Conservation (phyloP, 2,329 filamentous ascomycete genomes). For the Diaporthe citriasiana region DNA sequence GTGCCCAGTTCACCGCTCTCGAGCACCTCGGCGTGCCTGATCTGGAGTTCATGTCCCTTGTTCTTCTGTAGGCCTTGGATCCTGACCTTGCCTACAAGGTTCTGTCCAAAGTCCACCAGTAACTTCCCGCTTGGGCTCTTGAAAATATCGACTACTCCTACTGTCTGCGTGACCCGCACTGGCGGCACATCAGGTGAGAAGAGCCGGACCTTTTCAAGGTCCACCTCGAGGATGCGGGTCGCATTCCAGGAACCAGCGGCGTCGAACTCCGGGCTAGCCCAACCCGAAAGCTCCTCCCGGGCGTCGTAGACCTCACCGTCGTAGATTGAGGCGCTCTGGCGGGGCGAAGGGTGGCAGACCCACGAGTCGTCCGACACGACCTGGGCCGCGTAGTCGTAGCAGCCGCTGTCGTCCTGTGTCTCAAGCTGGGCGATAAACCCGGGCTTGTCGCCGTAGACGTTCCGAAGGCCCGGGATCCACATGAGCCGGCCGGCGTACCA, state of each 20-base stretch:
- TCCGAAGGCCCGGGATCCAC: slow-evolving; percentile 47
- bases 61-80: slow-evolving; percentile 55
- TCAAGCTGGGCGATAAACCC: slow-evolving; percentile 50
- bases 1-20: slow-evolving; percentile 61
- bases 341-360: slow-evolving; percentile 44
- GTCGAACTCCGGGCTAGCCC: slow-evolving; percentile 30
- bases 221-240: slow-evolving; percentile 43
- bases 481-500: slow-evolving; percentile 63
- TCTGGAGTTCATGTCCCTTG: slow-evolving; percentile 56
- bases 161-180: slow-evolving; percentile 48
- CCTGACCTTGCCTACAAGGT: slow-evolving; percentile 65
- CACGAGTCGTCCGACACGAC: slow-evolving; percentile 52
- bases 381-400: slow-evolving; percentile 38
- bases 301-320: slow-evolving; percentile 52
- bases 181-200: slow-evolving; percentile 52
- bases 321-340: slow-evolving; percentile 47
- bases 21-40: slow-evolving; percentile 69
- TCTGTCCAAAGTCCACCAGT: slow-evolving; percentile 71
- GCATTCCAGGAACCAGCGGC: slow-evolving; percentile 9
- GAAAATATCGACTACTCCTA: slow-evolving; percentile 40
- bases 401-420: slow-evolving; percentile 44
- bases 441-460: slow-evolving; percentile 51
- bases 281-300: slow-evolving; percentile 45
- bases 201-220: slow-evolving; percentile 43
- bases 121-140: slow-evolving; percentile 56